Percentiles rank a stretch among this genome's conserved stretches.
phyloP scores from a whole-genome alignment of 2,329 filamentous ascomycete genomes.

The Fusarium multiceps region DNA sequence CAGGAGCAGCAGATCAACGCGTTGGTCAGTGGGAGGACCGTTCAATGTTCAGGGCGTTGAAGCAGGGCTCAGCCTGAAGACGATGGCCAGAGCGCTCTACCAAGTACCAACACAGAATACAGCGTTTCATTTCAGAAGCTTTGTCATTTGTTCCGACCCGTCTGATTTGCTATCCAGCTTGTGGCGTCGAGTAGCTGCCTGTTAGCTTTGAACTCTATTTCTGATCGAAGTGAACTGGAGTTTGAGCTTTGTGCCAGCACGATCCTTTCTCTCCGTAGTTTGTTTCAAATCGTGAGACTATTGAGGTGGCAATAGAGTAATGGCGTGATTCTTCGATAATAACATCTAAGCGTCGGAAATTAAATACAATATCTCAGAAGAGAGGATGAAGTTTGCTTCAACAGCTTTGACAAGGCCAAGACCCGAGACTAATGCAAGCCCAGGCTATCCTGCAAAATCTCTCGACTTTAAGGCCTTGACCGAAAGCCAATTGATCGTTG shows the following conservation, averaged over 20 bases:
- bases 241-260: neutral
- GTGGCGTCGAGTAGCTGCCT: neutral
- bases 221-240: neutral
- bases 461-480: no score
- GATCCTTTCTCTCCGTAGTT: neutral
- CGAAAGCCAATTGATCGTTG: neutral
- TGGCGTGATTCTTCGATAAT: neutral
- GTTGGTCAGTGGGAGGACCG: neutral
- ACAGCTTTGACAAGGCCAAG: neutral
- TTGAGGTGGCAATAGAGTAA: neutral
- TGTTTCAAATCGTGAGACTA: neutral
- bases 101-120: neutral
- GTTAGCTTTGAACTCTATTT: conserved; percentile 16
- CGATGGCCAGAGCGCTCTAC: neutral
- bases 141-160: neutral
- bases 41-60: neutral
- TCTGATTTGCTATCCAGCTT: neutral
- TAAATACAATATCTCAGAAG: neutral
- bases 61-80: neutral
- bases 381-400: rapidly evolving
- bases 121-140: neutral
- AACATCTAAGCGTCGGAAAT: rapidly evolving
- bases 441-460: neutral
- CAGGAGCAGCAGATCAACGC: neutral
- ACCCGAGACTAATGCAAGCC: neutral